Evolutionary conservation across 1,139 yeast species (phyloP), one percentile per base, ranked within the genome.

Genomic region (Pichia sp.): DNA sequence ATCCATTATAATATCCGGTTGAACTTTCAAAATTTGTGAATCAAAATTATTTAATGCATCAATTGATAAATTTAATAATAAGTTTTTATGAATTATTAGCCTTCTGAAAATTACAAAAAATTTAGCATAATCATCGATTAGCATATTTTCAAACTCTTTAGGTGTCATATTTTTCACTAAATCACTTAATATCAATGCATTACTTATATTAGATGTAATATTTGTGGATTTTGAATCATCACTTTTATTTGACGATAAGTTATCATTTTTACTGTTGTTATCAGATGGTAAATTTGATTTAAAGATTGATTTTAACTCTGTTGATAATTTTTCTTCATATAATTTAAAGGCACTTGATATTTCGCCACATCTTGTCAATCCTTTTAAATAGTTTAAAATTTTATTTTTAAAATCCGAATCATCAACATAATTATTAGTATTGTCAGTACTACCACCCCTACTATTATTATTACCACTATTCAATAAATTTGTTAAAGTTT

Each of bases 101-200:
- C 96, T 75, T 55, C 93, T 74, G 44, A 91, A 73, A 31, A 91
- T 81, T 60, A 85, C 91, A 0, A 90, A 80, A 8, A 88, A 73
- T 41, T 81, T 76, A 0, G 86, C 69, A 61, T 80, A 89, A 3
- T 84, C 83, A 42, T 72, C 73, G 3, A 75, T 69, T 46, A 89
- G 67, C 90, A 90, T 84, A 3, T 68, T 70, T 61, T 86, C 90
- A 61, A 90, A 90, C 55, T 87, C 96, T 22, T 70, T 69, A 0
- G 91, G 84, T 0, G 89, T 74, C 74, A 89, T 76, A 6, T 80
- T 77, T 58, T 83, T 81, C 42, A 87, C 70, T 45, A 63, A 66
- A 29, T 67, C 65, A 28, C 65, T 62, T 41, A 63, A 53, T 7
- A 61, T 61, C 30, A 59, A 59, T 10, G 55, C 38, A 28, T 53